Base-by-base conservation (phyloP, 2,329 filamentous ascomycete genomes). In the Plectosphaerella cucumerina region DNA sequence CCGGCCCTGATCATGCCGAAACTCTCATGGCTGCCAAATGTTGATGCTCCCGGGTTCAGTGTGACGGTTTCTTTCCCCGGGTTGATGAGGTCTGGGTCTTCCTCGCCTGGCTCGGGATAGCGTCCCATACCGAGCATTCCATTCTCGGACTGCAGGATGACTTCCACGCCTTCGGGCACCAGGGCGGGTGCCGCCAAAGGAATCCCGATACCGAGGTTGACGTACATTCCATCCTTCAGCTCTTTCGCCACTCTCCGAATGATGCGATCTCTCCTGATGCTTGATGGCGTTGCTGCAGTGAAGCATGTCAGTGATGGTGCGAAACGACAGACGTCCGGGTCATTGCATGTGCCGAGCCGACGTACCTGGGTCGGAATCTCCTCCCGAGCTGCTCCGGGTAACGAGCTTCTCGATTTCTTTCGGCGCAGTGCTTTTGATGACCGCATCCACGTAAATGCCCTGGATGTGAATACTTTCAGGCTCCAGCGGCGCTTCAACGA, bases 211-310 rank as follows among this genome's bases (percentile, higher is more conserved):
- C 91, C 91, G 51, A 96, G 72, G 70, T 96, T 96, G 62, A 90
- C 90, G 68, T 95, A 95, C 89, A 94, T 94, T 71, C 90, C 90
- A 69, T 95, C 92, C 78, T 93, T 89, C 73, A 96, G 92, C 72
- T 95, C 90, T 75, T 44, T 44, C 22, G 42, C 42, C 21, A 26
- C 42, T 44, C 42, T 23, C 5, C 22, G 20, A n/a, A 44, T 44
- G 10, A 44, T 44, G 10, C 42, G 42, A 8, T 31, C 22, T 23
- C 42, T 20, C 42, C n/a, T 44, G 10, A n/a, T n/a, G 42, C 12
- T 44, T 5, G 42, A 44, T 31, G 42, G 14, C 5, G 42, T 44
- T 15, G 21, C 42, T 44, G 42, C 14, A 26, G 15, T 23, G 42
- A 23, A 44, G 6, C 12, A 31, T 44, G 26, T 31, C 26, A 31